A percentile compares a stretch with the other conserved stretches of the same genome.
phyloP scores from a whole-genome alignment of 495 filamentous ascomycete species.

The Staphylotrichum longicolle region DNA sequence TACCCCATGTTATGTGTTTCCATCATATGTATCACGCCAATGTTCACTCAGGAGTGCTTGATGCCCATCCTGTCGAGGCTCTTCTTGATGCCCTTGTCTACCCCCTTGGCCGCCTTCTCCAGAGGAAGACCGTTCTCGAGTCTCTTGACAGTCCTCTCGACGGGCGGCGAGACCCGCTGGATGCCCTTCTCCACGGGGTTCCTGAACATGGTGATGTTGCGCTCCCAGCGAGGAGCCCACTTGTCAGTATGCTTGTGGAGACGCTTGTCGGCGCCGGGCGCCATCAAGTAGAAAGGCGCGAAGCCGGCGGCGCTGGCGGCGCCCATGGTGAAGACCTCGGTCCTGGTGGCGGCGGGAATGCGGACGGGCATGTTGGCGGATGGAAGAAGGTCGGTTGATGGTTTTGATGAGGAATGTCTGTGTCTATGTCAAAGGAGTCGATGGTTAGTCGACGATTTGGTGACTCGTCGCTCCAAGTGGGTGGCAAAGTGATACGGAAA shows the following conservation, averaged over 20 bases:
- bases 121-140: slow-evolving; percentile 44
- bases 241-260: slow-evolving; percentile 42
- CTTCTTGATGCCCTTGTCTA: slow-evolving; percentile 43
- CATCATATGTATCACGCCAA: background rate
- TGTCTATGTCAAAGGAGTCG: background rate
- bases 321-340: slow-evolving; percentile 44
- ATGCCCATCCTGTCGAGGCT: slow-evolving; percentile 35
- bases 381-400: slow-evolving; percentile 7
- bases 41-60: slow-evolving; percentile 19
- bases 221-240: slow-evolving; percentile 53
- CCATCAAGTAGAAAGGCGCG: slow-evolving; percentile 49
- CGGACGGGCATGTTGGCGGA: slow-evolving; percentile 46
- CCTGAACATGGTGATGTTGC: slow-evolving; percentile 48
- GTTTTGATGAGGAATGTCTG: slow-evolving; percentile 7
- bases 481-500: background rate
- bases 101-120: slow-evolving; percentile 44
- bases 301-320: slow-evolving; percentile 44
- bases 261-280: slow-evolving; percentile 47
- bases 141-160: slow-evolving; percentile 40
- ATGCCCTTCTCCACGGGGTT: slow-evolving; percentile 44
- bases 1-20: background rate
- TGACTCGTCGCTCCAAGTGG: background rate
- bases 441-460: background rate
- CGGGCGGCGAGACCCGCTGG: slow-evolving; percentile 42
- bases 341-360: slow-evolving; percentile 41